Evolutionary conservation across 2,329 filamentous ascomycete genomes (phyloP).

Genomic region (Colletotrichum kahawae): DNA sequence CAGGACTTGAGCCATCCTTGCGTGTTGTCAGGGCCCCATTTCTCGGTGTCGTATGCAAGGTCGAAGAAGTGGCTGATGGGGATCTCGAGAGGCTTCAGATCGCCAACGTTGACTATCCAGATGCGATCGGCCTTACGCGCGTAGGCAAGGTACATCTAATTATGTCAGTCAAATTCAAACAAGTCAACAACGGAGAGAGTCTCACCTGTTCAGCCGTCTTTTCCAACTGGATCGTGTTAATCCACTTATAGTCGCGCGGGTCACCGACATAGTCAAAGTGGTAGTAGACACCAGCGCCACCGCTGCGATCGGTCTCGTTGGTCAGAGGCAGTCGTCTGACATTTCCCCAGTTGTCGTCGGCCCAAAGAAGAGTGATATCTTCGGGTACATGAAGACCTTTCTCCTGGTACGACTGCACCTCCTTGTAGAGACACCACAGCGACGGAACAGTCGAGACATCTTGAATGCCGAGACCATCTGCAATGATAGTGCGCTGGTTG

Average conservation of each 20-base stretch:
- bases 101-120: constrained; percentile 72
- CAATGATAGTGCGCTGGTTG: constrained; percentile 64
- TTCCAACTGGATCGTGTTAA: constrained; percentile 67
- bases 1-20: constrained; percentile 61
- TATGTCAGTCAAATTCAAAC: background rate
- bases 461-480: constrained; percentile 55
- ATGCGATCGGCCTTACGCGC: constrained; percentile 63
- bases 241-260: constrained; percentile 59
- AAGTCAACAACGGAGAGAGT: background rate
- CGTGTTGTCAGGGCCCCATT: constrained; percentile 61
- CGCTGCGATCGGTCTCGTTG: constrained; percentile 63
- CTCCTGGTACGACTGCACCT: constrained; percentile 73
- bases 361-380: constrained; percentile 71
- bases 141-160: constrained; percentile 64
- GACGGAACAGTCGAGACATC: constrained; percentile 63
- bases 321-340: constrained; percentile 64
- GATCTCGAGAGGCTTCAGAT: constrained; percentile 68
- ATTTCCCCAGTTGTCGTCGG: constrained; percentile 74
- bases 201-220: constrained; percentile 58
- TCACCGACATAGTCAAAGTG: constrained; percentile 59
- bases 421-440: constrained; percentile 77
- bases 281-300: constrained; percentile 72
- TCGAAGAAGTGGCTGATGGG: constrained; percentile 72
- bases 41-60: constrained; percentile 67
- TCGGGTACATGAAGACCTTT: constrained; percentile 65